Base-by-base conservation (phyloP, 805 yeast genomes). In the Barnettozyma vustinii region DNA sequence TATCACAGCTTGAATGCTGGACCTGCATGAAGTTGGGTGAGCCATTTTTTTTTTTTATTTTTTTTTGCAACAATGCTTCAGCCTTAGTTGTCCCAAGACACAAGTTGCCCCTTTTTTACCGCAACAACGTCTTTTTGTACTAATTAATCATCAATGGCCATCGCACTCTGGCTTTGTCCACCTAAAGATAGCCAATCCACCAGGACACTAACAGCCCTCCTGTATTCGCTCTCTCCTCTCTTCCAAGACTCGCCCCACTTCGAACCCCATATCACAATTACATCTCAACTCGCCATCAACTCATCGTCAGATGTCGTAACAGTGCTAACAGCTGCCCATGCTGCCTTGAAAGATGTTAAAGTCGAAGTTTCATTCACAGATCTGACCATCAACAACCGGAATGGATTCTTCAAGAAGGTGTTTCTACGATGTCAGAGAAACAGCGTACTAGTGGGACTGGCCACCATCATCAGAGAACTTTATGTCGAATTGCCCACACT, bases 151-250 rank as follows among this genome's bases (percentile, higher is more conserved):
- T 13, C 32, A 26, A 40, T 40, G 43, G 51, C 42, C 30, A 48
- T 81, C 44, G 81, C 94, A 49, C 70, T 87, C 45, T 87, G 96
- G 96, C 79, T 84, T 40, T 80, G 83, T 62, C 96, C 96, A 2
- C 76, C 71, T 47, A 69, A 69, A 18, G 76, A 75, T 42, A 65
- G 83, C 5, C 73, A 74, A 32, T 67, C 83, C 20, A 64, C 76
- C 56, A 87, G 82, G 44, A 77, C 79, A 43, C 63, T 87, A 20
- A 67, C 70, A 13, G 77, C 84, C 18, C 69, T 84, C 35, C 82
- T 83, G 64, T 69, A 75, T n/a, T 81, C 89, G 9, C 64, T 87
- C 33, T 77, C 76, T 40, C 83, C 91, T 1, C 67, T 85, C n/a
- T 84, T 87, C 58, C 85, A 86, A 10, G 84, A 81, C 45, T 81